Evolutionary conservation across 106 monocot species (phyloP).

Genomic region (Apostasia shenzhenica): DNA sequence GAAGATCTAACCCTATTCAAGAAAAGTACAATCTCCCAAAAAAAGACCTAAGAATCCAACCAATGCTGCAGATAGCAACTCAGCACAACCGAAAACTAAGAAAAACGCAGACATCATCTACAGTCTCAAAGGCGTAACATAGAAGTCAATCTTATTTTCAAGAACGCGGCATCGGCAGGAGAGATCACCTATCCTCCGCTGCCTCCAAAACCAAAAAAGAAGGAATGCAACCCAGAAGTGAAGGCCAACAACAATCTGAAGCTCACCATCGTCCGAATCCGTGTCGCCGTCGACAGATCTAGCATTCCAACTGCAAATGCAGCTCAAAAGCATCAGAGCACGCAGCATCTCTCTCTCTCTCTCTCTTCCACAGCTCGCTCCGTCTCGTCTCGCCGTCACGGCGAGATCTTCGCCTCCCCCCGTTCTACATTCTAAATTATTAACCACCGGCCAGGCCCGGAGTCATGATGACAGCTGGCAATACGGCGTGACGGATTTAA

Average conservation of each 20-base stretch:
- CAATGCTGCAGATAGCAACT: neutral
- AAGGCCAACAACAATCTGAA: neutral
- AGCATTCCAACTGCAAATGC: slow-evolving; percentile 14
- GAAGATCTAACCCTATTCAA: neutral
- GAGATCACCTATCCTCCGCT: neutral
- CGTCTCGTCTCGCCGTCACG: too few relatives aligned
- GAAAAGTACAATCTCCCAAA: neutral
- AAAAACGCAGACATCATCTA: neutral
- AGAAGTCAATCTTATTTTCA: neutral
- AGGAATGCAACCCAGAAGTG: neutral
- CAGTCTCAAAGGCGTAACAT: neutral
- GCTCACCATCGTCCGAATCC: slow-evolving; percentile 24
- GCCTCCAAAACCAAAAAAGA: neutral
- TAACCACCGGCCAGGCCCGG: too few relatives aligned
- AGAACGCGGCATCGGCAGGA: neutral
- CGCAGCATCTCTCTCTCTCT: slow-evolving; percentile 9
- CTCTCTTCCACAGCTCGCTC: neutral
- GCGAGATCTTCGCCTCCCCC: too few relatives aligned
- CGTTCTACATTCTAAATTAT: too few relatives aligned
- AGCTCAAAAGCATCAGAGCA: slow-evolving; percentile 9
- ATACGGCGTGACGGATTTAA: too few relatives aligned
- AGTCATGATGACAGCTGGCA: too few relatives aligned
- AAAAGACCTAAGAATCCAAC: neutral
- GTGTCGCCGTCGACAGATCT: slow-evolving; percentile 18
- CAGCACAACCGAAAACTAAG: neutral